Evolutionary conservation across 129 eudicot species (phyloP).

Genomic region (Artemisia annua): DNA sequence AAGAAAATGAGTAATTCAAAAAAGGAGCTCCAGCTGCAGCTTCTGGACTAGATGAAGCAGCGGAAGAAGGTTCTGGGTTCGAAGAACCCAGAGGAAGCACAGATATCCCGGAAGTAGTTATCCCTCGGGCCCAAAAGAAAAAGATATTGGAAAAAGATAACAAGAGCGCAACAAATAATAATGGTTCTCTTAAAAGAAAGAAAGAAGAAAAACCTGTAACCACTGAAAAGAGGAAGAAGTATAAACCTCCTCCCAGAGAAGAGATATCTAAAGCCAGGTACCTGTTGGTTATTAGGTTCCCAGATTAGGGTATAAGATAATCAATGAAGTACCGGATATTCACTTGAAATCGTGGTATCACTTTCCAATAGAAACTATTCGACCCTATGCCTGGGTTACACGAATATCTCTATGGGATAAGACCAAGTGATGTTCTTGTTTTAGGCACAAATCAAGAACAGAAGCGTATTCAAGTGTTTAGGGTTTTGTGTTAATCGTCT

Average conservation of each 20-base stretch:
- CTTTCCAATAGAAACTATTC: too few relatives aligned
- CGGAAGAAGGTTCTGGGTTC: slow-evolving; percentile 45
- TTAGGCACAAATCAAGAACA: too few relatives aligned
- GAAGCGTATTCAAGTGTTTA: too few relatives aligned
- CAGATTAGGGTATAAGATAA: too few relatives aligned
- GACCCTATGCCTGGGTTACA: too few relatives aligned
- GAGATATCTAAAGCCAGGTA: slow-evolving; percentile 67
- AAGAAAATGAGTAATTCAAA: slow-evolving; percentile 78
- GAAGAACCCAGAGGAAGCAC: slow-evolving; percentile 23
- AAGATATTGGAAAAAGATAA: slow-evolving; percentile 22
- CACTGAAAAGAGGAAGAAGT: slow-evolving; percentile 43
- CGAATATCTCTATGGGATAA: too few relatives aligned
- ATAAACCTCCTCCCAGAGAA: slow-evolving; percentile 57
- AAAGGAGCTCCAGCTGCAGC: slow-evolving; percentile 36
- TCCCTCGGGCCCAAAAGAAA: slow-evolving; percentile 19
- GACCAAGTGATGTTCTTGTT: too few relatives aligned
- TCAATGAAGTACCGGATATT: too few relatives aligned
- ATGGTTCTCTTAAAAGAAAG: slow-evolving; percentile 31
- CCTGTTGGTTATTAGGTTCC: too few relatives aligned
- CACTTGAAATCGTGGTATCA: too few relatives aligned
- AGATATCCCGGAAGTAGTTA: slow-evolving; percentile 25
- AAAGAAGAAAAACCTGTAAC: slow-evolving; percentile 33
- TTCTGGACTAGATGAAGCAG: slow-evolving; percentile 39
- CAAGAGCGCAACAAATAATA: slow-evolving; percentile 2
- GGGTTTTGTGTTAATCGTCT: too few relatives aligned